A percentile compares a stretch with the other conserved stretches of the same genome.
phyloP scores from a whole-genome alignment of 139 green algal species.

The Yamagishiella unicocca region DNA sequence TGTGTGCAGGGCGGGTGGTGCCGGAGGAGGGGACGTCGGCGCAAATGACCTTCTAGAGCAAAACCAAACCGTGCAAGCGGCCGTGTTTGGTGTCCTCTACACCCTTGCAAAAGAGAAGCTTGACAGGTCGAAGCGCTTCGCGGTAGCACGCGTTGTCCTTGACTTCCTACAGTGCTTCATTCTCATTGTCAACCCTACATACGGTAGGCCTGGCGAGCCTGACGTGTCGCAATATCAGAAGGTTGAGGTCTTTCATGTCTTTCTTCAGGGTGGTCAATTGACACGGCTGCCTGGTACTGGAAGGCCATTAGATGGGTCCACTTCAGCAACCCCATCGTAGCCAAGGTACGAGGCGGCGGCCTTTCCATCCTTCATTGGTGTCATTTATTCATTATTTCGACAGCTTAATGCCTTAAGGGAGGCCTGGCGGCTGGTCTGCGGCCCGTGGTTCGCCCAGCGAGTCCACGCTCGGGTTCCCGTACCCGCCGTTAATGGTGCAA shows the following conservation, averaged over 20 bases:
- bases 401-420: too few species aligned
- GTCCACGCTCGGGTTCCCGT: too few species aligned
- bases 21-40: neutral
- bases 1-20: slow-evolving; percentile 15
- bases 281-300: slow-evolving; percentile 34
- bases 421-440: too few species aligned
- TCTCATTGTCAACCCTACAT: slow-evolving; percentile 48
- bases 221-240: neutral
- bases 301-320: slow-evolving; percentile 46
- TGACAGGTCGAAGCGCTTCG: slow-evolving; percentile 43
- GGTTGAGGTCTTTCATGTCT: neutral
- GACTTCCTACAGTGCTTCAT: slow-evolving; percentile 57
- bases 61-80: slow-evolving; percentile 44
- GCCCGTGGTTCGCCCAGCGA: too few species aligned
- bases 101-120: slow-evolving; percentile 58
- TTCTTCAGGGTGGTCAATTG: slow-evolving; percentile 22
- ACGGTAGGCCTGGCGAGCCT: slow-evolving; percentile 6
- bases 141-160: slow-evolving; percentile 37
- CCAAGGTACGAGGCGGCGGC: slow-evolving; percentile 33
- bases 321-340: slow-evolving; percentile 53
- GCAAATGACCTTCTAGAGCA: slow-evolving; percentile 51
- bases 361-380: too few species aligned
- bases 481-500: too few species aligned
- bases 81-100: slow-evolving; percentile 58
- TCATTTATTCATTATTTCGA: too few species aligned